These are phyloP conservation scores for Daedaleopsis sinensis DNA, from an alignment of 768 basidiomycete species.

Conservation along the genomic window DNA sequence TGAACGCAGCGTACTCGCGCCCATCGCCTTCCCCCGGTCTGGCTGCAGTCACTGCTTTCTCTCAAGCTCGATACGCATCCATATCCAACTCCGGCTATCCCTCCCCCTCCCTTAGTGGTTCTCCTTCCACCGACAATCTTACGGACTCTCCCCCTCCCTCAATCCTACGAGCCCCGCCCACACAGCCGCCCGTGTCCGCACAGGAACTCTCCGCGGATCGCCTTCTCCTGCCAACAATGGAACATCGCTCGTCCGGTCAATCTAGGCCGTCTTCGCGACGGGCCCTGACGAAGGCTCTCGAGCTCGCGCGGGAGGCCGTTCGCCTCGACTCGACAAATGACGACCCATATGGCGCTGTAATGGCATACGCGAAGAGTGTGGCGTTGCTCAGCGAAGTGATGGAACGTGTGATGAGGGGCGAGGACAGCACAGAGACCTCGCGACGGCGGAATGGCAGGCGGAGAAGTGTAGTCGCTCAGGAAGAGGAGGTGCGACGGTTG, in stretches of 20 bases:
- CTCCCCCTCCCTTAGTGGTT: conserved; percentile 21
- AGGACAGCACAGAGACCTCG: conserved; percentile 71
- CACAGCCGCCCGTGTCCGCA: conserved; percentile 26
- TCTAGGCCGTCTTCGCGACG: conserved; percentile 78
- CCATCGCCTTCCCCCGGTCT: conserved; percentile 51
- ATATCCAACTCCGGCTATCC: conserved; percentile 30
- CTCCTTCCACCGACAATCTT: conserved; percentile 49
- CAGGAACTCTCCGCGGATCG: conserved; percentile 49
- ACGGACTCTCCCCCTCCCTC: conserved; percentile 62
- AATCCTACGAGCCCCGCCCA: conserved; percentile 38
- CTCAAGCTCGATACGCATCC: conserved; percentile 50
- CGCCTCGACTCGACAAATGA: conserved; percentile 86
- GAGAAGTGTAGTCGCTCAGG: conserved; percentile 84
- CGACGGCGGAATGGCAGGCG: conserved; percentile 62
- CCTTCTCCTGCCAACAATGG: conserved; percentile 42
- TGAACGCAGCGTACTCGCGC: conserved; percentile 31
- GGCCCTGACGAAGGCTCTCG: conserved; percentile 83
- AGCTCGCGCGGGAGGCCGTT: conserved; percentile 89
- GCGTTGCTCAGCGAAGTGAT: conserved; percentile 89
- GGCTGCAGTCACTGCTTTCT: conserved; percentile 63
- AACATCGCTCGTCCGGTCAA: conserved; percentile 48
- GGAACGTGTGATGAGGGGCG: conserved; percentile 86
- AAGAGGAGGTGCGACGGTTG: conserved; percentile 85
- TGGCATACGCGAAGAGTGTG: conserved; percentile 86
- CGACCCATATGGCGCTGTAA: conserved; percentile 86